Conservation (phyloP, 1,284 basidiomycete species). For the Schizopora paradoxa region DNA sequence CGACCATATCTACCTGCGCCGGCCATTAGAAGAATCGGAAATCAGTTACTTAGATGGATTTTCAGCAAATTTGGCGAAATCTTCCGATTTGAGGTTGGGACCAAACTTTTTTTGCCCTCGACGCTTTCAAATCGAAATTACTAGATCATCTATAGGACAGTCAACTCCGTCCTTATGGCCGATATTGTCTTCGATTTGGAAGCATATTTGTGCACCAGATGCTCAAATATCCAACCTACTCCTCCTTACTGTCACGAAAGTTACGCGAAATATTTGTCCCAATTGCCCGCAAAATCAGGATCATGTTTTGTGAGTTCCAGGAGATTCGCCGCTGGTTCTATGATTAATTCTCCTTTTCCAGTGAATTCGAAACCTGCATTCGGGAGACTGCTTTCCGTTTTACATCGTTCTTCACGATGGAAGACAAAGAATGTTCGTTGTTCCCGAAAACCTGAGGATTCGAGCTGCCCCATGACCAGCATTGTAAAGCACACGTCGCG, state of each 20-base stretch:
- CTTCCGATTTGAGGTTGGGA: too few relatives aligned
- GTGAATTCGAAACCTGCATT: constrained; percentile 54
- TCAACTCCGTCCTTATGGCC: constrained; percentile 12
- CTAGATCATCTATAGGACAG: constrained; percentile 10
- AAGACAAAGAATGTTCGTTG: constrained; percentile 48
- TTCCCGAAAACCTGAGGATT: not conserved
- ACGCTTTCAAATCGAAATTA: too few relatives aligned
- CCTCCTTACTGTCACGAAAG: constrained; percentile 49
- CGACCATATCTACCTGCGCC: too few relatives aligned
- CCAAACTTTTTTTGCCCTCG: too few relatives aligned
- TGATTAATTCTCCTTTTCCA: constrained; percentile 8
- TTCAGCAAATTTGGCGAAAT: too few relatives aligned
- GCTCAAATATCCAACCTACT: constrained; percentile 1
- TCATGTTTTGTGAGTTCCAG: constrained; percentile 53
- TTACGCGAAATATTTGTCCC: constrained; percentile 74
- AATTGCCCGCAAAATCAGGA: constrained; percentile 60
- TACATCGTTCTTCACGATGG: constrained; percentile 60
- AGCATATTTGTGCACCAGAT: constrained; percentile 1
- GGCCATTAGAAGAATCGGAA: too few relatives aligned
- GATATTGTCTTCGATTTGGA: constrained; percentile 8
- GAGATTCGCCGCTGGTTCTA: constrained; percentile 11
- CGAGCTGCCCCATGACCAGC: constrained; percentile 8
- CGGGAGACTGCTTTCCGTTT: constrained; percentile 56
- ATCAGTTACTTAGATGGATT: too few relatives aligned
- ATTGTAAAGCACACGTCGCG: constrained; percentile 42